Conservation (phyloP, 2,329 filamentous ascomycete species). For the Sporothrix sp. region DNA sequence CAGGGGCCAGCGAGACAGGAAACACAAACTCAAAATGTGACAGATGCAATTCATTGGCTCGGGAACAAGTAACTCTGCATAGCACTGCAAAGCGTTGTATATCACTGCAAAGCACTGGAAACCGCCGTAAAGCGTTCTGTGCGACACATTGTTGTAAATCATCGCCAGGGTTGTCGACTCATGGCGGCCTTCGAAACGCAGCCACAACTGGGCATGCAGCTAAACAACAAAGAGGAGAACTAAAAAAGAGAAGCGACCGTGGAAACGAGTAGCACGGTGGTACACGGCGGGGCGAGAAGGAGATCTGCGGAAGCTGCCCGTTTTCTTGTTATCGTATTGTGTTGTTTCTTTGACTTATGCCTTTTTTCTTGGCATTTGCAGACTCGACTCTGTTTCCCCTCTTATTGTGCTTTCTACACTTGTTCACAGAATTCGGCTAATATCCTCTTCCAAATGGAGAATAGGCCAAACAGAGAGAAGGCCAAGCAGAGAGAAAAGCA, state of each 20-base stretch:
- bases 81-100: too few species aligned
- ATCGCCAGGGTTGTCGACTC: background rate
- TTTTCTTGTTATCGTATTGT: background rate
- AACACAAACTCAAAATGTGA: background rate
- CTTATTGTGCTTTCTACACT: too few species aligned
- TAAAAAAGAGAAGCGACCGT: conserved; percentile 1
- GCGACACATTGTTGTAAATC: conserved; percentile 1
- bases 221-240: too few species aligned
- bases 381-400: too few species aligned
- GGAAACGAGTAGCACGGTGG: conserved; percentile 1
- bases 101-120: too few species aligned
- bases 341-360: background rate
- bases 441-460: background rate
- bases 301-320: background rate
- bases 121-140: background rate
- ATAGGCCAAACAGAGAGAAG: background rate
- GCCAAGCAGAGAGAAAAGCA: background rate
- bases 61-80: background rate
- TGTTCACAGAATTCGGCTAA: too few species aligned
- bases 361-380: background rate
- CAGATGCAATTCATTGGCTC: background rate
- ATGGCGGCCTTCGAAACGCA: too few species aligned
- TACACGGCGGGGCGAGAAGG: background rate
- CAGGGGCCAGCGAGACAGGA: background rate
- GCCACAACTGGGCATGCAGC: too few species aligned